These are phyloP conservation scores for Omphalotus guepiniiformis DNA, from an alignment of 768 basidiomycete genomes.

Conservation along the genomic window DNA sequence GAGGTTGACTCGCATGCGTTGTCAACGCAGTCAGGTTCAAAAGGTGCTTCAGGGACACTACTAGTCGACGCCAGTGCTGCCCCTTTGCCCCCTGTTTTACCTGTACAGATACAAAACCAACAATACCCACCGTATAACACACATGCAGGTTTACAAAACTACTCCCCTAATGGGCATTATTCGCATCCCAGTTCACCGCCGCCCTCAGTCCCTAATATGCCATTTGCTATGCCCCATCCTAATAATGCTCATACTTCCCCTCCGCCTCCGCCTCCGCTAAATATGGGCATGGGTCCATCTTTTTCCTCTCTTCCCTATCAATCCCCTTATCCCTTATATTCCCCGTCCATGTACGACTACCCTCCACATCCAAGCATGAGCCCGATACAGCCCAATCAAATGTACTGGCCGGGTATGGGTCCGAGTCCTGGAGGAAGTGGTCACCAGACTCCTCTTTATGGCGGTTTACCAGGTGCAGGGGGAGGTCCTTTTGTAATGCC, in stretches of 20 bases:
- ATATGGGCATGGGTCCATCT: neutral
- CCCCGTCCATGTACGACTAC: neutral
- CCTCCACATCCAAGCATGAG: neutral
- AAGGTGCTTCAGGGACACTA: too few relatives aligned
- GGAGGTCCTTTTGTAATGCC: too few relatives aligned
- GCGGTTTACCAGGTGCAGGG: neutral
- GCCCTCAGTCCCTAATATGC: neutral
- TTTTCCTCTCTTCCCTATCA: neutral
- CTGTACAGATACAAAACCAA: slow-evolving; percentile 5
- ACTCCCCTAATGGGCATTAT: neutral
- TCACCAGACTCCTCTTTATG: slow-evolving; percentile 1
- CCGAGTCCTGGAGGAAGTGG: slow-evolving; percentile 1
- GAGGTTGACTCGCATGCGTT: too few relatives aligned
- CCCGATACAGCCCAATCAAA: neutral
- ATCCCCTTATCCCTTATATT: slow-evolving; percentile 1
- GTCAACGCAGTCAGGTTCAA: neutral
- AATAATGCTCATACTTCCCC: neutral
- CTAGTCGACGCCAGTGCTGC: too few relatives aligned
- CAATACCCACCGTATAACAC: slow-evolving; percentile 2
- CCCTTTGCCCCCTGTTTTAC: slow-evolving; percentile 3
- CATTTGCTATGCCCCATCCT: neutral
- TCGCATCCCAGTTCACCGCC: neutral
- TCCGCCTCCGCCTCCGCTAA: neutral
- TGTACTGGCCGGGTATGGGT: slow-evolving; percentile 3
- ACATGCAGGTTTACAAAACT: neutral